These are phyloP conservation scores for Gaeumannomyces sp. DNA, from an alignment of 2,329 filamentous ascomycete genomes.

Conservation along the genomic window DNA sequence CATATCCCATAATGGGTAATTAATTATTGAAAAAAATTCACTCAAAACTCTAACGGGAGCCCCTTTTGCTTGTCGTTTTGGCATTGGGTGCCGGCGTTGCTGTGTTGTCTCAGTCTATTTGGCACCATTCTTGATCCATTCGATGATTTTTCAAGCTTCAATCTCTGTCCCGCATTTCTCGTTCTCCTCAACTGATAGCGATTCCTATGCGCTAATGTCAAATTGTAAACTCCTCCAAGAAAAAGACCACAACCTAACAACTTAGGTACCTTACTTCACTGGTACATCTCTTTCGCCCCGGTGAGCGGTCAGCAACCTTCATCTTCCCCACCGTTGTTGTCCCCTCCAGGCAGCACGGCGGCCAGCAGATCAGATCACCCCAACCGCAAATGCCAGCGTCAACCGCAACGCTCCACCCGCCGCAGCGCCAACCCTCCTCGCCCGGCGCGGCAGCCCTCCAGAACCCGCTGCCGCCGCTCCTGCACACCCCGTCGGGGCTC, in stretches of 20 bases:
- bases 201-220: too few relatives aligned
- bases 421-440: slow-evolving; percentile 9
- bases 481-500: slow-evolving; percentile 83
- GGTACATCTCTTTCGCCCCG: too few relatives aligned
- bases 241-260: too few relatives aligned
- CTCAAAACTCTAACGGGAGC: too few relatives aligned
- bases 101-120: neutral
- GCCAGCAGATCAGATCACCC: too few relatives aligned
- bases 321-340: too few relatives aligned
- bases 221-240: too few relatives aligned
- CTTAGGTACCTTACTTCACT: too few relatives aligned
- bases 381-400: slow-evolving; percentile 21
- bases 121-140: neutral
- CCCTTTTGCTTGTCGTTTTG: neutral
- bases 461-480: slow-evolving; percentile 67
- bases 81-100: neutral
- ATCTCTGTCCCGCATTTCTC: neutral
- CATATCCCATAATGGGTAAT: neutral
- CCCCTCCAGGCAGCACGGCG: too few relatives aligned
- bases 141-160: neutral
- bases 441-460: slow-evolving; percentile 17
- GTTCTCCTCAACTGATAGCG: neutral
- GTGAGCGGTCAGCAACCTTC: too few relatives aligned
- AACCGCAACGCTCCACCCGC: slow-evolving; percentile 36
- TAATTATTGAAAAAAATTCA: neutral